Evolutionary conservation across 495 filamentous ascomycete species (phyloP), one percentile per base, ranked within the genome.

Genomic region (Xanthoparmelia taractica): DNA sequence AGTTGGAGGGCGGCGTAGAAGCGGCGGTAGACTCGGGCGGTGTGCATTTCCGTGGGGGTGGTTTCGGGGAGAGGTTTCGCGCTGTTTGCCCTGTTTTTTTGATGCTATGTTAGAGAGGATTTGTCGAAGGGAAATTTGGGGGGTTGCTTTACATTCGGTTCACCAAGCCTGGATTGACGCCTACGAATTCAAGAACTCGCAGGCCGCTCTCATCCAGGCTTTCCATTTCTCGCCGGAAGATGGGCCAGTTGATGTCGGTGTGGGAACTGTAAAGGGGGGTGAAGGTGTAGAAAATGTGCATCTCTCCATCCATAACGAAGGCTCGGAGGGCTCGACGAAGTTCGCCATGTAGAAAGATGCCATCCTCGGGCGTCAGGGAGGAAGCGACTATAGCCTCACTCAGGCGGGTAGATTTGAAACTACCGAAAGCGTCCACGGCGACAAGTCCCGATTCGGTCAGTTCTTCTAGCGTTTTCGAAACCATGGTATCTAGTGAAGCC

Each of bases 281-380:
- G 64, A 92, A 91, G 63, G 84, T 85, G 70, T 92, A 94, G 57
- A 92, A 81, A 43, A 91, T 79, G 68, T 94, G 90, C 86, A 94
- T 86, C 56, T 94, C 90, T 23, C 87, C 87, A 68, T 91, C 88
- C 82, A 94, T 84, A 23, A 91, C 89, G 63, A 94, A 94, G 8
- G 85, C 87, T 56, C 82, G 77, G 4, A 92, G 71, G 1, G 90
- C 87, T 63, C 80, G 78, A 62, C 78, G 78, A 60, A 92, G 76
- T 67, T 92, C 90, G 55, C 82, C 77, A 65, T 91, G 77, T 11
- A 92, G 77, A 67, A 91, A 92, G 1, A 90, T 71, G 3, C 90
- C 90, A 68, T 92, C 90, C 63, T 89, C 86, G 0, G 89, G 90
- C 10, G 86, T 80, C 40, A 94, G 79, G 0, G 84, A 83, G 1